These are phyloP conservation scores for Vaccinium myrtillus DNA, from an alignment of 148 eudicot species.

Conservation along the genomic window DNA sequence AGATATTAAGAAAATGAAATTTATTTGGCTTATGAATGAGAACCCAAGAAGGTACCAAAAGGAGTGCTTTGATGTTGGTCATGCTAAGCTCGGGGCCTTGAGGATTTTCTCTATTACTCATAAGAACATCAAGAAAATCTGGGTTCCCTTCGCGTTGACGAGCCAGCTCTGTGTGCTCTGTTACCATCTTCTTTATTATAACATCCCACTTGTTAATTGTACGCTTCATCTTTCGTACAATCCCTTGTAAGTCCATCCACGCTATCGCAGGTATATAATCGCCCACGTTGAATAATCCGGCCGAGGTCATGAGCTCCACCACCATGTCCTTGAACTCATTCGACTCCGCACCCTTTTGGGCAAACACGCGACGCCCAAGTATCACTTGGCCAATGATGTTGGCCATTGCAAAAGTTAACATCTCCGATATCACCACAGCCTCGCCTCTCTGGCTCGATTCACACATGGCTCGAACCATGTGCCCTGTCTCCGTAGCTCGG, in stretches of 20 bases:
- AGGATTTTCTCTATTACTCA: not conserved
- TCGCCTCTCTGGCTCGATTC: conserved; percentile 10
- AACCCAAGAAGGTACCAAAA: not conserved
- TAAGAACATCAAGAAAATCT: conserved; percentile 23
- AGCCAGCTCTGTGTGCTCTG: conserved; percentile 17
- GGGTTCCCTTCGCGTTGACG: conserved; percentile 22
- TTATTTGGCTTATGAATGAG: too few species aligned
- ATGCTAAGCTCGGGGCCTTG: not conserved
- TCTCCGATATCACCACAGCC: conserved; percentile 20
- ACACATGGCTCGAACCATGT: conserved; percentile 17
- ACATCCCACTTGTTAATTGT: conserved; percentile 27
- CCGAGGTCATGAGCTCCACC: conserved; percentile 27
- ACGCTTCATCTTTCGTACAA: conserved; percentile 27
- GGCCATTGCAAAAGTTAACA: conserved; percentile 24
- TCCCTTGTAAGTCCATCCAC: conserved; percentile 36
- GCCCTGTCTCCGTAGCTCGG: conserved; percentile 12
- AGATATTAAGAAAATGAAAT: too few species aligned
- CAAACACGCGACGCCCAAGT: conserved; percentile 25
- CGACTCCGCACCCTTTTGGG: conserved; percentile 15
- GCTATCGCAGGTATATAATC: conserved; percentile 26
- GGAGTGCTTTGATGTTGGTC: conserved; percentile 1
- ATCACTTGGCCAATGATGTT: conserved; percentile 30
- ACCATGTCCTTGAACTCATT: conserved; percentile 31
- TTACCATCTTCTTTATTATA: conserved; percentile 24
- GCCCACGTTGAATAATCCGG: conserved; percentile 26